Percentiles rank a stretch among this genome's conserved stretches.
These are phyloP conservation scores for Epithemia pelagica DNA, from an alignment of 108 stramenopile genomes.

Conservation along the genomic window DNA sequence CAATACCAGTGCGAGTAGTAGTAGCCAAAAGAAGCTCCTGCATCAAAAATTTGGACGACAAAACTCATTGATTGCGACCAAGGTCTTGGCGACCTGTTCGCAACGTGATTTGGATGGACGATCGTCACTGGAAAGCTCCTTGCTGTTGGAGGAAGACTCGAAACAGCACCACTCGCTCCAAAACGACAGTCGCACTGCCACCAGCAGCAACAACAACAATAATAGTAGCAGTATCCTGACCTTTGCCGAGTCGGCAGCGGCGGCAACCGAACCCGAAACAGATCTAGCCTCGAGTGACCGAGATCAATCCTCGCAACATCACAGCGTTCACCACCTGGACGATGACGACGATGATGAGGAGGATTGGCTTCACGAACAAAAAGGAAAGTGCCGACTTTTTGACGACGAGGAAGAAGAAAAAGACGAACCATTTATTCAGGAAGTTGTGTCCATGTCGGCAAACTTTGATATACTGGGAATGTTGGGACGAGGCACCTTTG, in stretches of 20 bases:
- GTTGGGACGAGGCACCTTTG: constrained; percentile 75
- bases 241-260: not conserved
- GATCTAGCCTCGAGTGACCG: not conserved
- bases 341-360: constrained; percentile 9
- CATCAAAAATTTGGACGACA: constrained; percentile 20
- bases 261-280: not conserved
- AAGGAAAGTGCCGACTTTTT: not conserved
- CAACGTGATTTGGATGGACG: constrained; percentile 57
- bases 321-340: constrained; percentile 4
- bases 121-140: constrained; percentile 64
- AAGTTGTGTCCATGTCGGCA: constrained; percentile 38
- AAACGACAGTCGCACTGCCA: too few relatives aligned
- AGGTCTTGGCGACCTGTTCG: constrained; percentile 64
- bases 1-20: too few relatives aligned
- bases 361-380: not conserved
- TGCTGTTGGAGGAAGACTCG: constrained; percentile 52
- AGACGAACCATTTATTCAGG: not conserved
- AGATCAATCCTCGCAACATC: not conserved
- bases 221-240: not conserved
- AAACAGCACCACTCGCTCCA: not conserved
- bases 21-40: constrained; percentile 5
- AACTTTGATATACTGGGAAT: constrained; percentile 60
- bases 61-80: constrained; percentile 60
- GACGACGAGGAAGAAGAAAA: not conserved
- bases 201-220: not conserved